Evolutionary conservation across 495 filamentous ascomycete genomes (phyloP), one percentile per base, ranked within the genome.

Genomic region (Mytilinidion resinicola): DNA sequence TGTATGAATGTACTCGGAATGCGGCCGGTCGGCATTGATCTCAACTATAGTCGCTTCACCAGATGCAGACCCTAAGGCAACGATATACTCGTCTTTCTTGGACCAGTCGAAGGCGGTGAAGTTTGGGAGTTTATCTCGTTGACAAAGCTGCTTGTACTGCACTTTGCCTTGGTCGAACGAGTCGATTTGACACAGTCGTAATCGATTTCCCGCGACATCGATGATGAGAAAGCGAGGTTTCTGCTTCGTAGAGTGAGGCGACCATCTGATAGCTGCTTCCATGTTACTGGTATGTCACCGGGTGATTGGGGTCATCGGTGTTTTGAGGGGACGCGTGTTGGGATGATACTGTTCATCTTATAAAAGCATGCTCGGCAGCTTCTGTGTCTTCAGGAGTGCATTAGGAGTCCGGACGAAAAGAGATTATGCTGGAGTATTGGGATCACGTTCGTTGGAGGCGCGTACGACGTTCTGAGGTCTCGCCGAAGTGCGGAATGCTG

Each of bases 101-200:
- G 95, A 96, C 93, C 95, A 97, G 75, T 97, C 93, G 73, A 95
- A 96, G 30, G 91, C 90, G 51, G 85, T 90, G 66, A 95, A 85
- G 8, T 82, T 77, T n/a, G 91, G 91, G 15, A 96, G 81, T 64
- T 91, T 89, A 60, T 83, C 81, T 61, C 90, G 83, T 38, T 86
- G 87, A 9, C 84, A 82, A 2, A 90, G 64, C 48, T 83, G 81
- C 56, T 85, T 76, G 75, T 86, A 89, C 36, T 84, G 77, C 38
- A 95, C 46, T 20, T 59, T 64, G 76, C 7, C 79, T 46, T 76
- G 73, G 25, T 82, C 80, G 62, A 84, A 77, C 1, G 78, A 77
- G 3, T 79, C 84, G 9, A 93, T 82, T 61, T 82, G 81, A 69
- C 90, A 93, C 19, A 95, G 79, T 56, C 86, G 85, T 62, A 96